Evolutionary conservation across 139 green algal genomes (phyloP), one percentile per base, ranked within the genome.

Genomic region (Haematococcus sp.): DNA sequence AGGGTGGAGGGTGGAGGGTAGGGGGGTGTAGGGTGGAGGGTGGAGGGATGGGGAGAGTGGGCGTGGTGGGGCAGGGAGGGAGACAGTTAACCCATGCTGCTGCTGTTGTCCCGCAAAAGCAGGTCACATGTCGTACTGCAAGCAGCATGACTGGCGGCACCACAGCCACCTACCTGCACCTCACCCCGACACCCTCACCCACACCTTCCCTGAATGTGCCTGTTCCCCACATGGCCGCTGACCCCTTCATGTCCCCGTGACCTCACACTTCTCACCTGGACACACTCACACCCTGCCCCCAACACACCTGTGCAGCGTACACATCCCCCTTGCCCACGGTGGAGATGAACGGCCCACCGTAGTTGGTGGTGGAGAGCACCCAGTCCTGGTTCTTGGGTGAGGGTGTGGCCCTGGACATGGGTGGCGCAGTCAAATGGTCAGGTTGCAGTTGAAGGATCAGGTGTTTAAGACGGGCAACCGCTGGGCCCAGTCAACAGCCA

Each of bases 271-370:
- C n/a, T n/a, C n/a, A n/a, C n/a, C n/a, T n/a, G n/a, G n/a, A n/a
- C n/a, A n/a, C n/a, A n/a, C n/a, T n/a, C n/a, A 49, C 40, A 49
- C 40, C 40, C 40, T 49, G 11, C 40, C n/a, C n/a, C 4, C 52
- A 60, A 16, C 66, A 43, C 9, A 72, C 66, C 66, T 72, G 66
- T 2, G 23, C 30, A 15, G 66, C 63, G 22, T 60, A 81, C 20
- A 96, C 89, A 33, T 93, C 74, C 28, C 94, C 95, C 52, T 92
- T 91, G 49, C 91, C 82, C 35, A 98, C 76, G 2, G 88, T 86
- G 20, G 90, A 79, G 0, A 99, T 78, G 71, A 98, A 99, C 52
- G 93, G 83, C 15, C 82, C 82, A 22, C 93, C 94, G 73, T 99
- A 99, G 28, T 93, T 70, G 15, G 77, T 89, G 5, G 91, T 97